Percentiles rank a stretch among this genome's conserved stretches.
Conservation (phyloP, 768 basidiomycete species). For the Trichaptum fuscoviolaceum region DNA sequence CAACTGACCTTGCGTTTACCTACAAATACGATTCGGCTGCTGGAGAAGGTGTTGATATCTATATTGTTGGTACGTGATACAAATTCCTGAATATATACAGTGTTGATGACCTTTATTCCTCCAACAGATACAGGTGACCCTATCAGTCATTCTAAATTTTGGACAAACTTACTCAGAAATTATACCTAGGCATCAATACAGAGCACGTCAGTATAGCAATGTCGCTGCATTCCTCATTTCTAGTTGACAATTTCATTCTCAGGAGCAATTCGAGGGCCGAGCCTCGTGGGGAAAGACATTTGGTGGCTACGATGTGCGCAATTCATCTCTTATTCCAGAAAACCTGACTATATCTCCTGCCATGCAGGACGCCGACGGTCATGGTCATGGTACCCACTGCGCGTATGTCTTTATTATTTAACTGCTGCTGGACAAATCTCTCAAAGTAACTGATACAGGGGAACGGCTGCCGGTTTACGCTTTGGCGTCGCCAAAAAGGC, state of each 20-base stretch:
- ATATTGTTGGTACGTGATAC: conserved; percentile 30
- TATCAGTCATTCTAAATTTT: neutral
- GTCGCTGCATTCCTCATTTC: neutral
- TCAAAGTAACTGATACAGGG: conserved; percentile 19
- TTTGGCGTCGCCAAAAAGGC: conserved; percentile 33
- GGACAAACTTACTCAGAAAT: neutral
- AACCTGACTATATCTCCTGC: neutral
- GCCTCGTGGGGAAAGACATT: conserved; percentile 37
- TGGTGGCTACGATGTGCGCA: conserved; percentile 18
- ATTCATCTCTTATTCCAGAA: neutral
- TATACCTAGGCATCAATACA: conserved; percentile 18
- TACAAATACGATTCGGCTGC: conserved; percentile 28
- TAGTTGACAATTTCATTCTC: neutral
- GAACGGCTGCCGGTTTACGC: conserved; percentile 28
- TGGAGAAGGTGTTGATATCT: conserved; percentile 36
- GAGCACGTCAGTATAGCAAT: conserved; percentile 14
- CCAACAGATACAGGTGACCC: conserved; percentile 12
- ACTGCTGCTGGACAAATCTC: neutral
- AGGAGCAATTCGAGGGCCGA: conserved; percentile 37
- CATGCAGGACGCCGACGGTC: conserved; percentile 27
- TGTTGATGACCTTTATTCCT: neutral
- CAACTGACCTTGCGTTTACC: conserved; percentile 16
- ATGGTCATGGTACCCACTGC: conserved; percentile 39
- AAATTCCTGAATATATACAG: neutral
- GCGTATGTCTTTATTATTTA: conserved; percentile 9